Base-by-base conservation (phyloP, 148 eudicot genomes). In the Vaccinium myrtillus region DNA sequence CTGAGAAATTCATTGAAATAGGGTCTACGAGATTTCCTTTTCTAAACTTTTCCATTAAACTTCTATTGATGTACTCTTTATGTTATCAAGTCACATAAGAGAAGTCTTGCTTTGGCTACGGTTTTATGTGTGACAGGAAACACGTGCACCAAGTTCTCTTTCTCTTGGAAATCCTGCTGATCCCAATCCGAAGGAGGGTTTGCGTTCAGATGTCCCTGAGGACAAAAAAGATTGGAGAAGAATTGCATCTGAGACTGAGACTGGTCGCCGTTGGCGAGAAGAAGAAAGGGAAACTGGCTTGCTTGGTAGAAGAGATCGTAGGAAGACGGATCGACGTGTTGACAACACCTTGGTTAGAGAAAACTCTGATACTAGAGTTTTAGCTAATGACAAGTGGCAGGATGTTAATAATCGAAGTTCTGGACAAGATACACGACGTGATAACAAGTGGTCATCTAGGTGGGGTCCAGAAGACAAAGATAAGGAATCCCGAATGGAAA, bases 391-490 rank as follows among this genome's bases (percentile, higher is more conserved):
- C 36, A 93, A 95, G 87, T 92, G 97, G 95, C 85, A 89, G 88
- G 98, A 96, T 86, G 86, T 80, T 39, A 86, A 80, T 84, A 92
- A 84, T 81, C 97, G 99, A 49, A 93, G 77, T 85, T 78, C 95
- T 53, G 87, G 86, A 6, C 88, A 83, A 84, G 99, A 96, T 79
- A 21, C 97, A n/a, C 87, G 91, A 70, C 95, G 98, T 86, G 97
- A 93, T 88, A 90, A 86, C 91, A 97, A 97, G 90, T 97, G 99
- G 99, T 93, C 99, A 54, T 90, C 94, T 81, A 90, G 97, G 89
- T 97, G 99, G 99, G 99, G 99, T 65, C 98, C 98, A 51, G 98
- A 94, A 56, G 98, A 92, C 82, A 96, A 94, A 87, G 98, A 96
- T 32, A 96, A 93, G 88, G 99, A 97, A 77, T 78, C 89, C 58